A percentile compares a stretch with the other conserved stretches of the same genome.
These are phyloP conservation scores for Cenchrus fungigraminus DNA, from an alignment of 176 grass and related monocot genomes.

Conservation along the genomic window DNA sequence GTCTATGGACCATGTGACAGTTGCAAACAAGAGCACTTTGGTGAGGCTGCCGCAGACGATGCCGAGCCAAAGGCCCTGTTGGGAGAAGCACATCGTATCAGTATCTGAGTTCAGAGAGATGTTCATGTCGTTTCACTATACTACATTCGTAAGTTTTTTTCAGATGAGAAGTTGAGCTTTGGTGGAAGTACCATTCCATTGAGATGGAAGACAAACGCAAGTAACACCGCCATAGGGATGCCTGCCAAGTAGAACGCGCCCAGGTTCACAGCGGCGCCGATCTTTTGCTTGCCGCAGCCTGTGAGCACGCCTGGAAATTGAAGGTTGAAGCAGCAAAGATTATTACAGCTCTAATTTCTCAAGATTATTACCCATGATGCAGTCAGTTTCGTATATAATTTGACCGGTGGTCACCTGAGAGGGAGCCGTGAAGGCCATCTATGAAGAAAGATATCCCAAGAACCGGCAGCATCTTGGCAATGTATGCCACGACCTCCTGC, in stretches of 20 bases:
- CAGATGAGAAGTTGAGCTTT: too few relatives aligned
- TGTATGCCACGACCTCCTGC: not conserved
- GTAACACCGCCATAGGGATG: constrained; percentile 21
- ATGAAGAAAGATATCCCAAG: not conserved
- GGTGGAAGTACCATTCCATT: constrained; percentile 14
- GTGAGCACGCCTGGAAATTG: constrained; percentile 13
- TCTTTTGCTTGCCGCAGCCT: constrained; percentile 28
- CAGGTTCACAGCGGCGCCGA: constrained; percentile 23
- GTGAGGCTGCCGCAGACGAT: constrained; percentile 43
- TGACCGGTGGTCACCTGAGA: not conserved
- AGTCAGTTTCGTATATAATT: too few relatives aligned
- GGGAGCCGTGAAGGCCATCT: not conserved
- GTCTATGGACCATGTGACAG: not conserved
- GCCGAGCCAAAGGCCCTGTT: not conserved
- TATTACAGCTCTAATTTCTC: too few relatives aligned
- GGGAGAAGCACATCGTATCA: too few relatives aligned
- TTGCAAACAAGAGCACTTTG: constrained; percentile 22
- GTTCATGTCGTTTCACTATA: too few relatives aligned
- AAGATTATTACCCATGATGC: too few relatives aligned
- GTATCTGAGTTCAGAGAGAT: too few relatives aligned
- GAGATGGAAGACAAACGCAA: constrained; percentile 30
- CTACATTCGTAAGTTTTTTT: too few relatives aligned
- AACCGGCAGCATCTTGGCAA: too few relatives aligned
- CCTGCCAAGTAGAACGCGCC: constrained; percentile 36
- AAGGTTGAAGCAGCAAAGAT: not conserved